Evolutionary conservation across 257 asterid genomes (phyloP), one percentile per base, ranked within the genome.

Genomic region (Nicotiana otophora): DNA sequence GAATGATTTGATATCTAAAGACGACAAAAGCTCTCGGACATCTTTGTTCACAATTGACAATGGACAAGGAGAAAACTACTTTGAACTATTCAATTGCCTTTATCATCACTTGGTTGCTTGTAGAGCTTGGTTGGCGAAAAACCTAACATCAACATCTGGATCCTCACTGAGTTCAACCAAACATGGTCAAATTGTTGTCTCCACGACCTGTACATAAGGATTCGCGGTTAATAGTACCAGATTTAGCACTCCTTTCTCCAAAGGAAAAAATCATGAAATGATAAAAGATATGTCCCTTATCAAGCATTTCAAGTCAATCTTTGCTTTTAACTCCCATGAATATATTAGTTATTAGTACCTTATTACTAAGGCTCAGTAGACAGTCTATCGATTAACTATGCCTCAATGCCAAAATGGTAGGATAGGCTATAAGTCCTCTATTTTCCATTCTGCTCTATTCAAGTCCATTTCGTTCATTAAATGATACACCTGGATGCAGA

Each of bases 81-180:
- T 26, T 75, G 46, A 75, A 75, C 80, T 75, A 75, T 15, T 75
- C 80, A 75, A 51, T 51, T 51, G 57, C 46, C 80, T 57, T 79
- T 91, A 90, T 90, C 91, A 88, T 90, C 77, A 89, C 93, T 75
- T 90, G 88, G 55, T 94, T 10, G 98, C 90, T 82, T 94, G 95
- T 19, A 95, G 92, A 9, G 97, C 99, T 88, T 95, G 93, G 84
- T 88, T 94, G 34, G 98, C 99, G 3, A 90, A 93, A 63, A 87
- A 92, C 76, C 97, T 94, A 83, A 95, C 99, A 82, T 95, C 99
- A 5, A 93, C 98, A 80, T 95, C 99, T 10, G 98, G 97, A 82
- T 95, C 99, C 92, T 95, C 99, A 0, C 92, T 83, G 28, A 95
- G 95, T 81, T 95, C 99, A 12, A 89, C 96, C 88, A 95, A 87